A percentile compares a stretch with the other conserved stretches of the same genome.
Evolutionary conservation across 1,284 basidiomycete species (phyloP).

Genomic region (Apiotrichum gracile): DNA sequence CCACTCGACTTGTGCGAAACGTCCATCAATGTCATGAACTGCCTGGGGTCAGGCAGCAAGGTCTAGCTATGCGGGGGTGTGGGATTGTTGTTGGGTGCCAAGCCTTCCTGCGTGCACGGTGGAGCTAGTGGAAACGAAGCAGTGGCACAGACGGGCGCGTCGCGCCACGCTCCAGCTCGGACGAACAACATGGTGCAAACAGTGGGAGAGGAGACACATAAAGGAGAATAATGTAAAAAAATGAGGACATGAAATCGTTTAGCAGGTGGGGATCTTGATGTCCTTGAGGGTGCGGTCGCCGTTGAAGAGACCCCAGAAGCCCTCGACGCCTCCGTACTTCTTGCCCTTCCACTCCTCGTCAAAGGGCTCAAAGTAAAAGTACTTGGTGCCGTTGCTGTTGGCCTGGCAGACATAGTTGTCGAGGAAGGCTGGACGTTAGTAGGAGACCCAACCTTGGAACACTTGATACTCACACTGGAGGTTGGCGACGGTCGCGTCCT

Average conservation of each 20-base stretch:
- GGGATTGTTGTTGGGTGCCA: no score
- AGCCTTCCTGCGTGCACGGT: no score
- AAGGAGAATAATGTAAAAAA: neutral
- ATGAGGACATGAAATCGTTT: neutral
- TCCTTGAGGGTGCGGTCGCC: constrained; percentile 50
- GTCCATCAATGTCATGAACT: neutral
- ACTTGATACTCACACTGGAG: constrained; percentile 30
- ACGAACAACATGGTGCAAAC: no score
- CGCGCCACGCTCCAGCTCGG: no score
- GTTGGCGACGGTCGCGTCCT: constrained; percentile 11
- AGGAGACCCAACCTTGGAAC: neutral
- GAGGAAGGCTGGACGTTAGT: constrained; percentile 53
- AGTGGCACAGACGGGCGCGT: no score
- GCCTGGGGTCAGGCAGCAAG: neutral
- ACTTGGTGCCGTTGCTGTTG: constrained; percentile 70
- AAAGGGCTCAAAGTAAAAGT: constrained; percentile 65
- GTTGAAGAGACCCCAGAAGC: constrained; percentile 56
- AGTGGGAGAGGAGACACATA: neutral
- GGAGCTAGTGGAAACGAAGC: no score
- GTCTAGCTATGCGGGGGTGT: no score
- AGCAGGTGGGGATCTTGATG: constrained; percentile 50
- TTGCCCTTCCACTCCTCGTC: constrained; percentile 75
- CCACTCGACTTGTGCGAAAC: no score
- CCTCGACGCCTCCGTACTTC: constrained; percentile 73
- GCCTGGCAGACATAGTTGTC: constrained; percentile 82